Conservation (phyloP, 176 grass and related monocot genomes). For the barley (Hordeum vulgare) region DNA sequence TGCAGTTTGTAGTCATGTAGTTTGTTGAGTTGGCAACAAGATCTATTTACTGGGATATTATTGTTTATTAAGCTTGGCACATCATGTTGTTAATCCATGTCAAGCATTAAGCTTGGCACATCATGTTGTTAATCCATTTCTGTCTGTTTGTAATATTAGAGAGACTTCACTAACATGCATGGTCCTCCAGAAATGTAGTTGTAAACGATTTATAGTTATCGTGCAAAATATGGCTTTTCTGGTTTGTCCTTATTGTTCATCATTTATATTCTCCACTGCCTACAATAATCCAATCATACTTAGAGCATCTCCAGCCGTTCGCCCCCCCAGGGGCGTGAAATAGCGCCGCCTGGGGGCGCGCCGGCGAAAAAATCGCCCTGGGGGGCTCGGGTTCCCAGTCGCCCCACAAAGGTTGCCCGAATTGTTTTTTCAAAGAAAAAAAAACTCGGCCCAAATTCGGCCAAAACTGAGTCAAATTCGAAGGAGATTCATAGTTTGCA, state of each 20-base stretch:
- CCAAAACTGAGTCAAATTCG: no score
- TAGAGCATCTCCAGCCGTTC: no score
- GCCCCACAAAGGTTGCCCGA: no score
- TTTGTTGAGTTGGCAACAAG: neutral
- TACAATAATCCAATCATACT: neutral
- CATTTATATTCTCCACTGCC: neutral
- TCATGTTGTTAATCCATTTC: slow-evolving; percentile 1
- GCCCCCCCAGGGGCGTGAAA: no score
- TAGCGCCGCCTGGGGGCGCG: no score
- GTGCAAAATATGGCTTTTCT: neutral
- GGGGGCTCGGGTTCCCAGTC: no score
- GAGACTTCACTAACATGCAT: neutral
- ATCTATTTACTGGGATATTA: neutral
- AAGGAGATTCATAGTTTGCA: no score
- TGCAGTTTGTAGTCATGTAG: neutral
- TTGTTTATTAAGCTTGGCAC: neutral
- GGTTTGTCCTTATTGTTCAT: neutral
- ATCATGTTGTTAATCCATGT: neutral
- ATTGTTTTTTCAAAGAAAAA: no score
- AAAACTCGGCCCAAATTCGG: no score
- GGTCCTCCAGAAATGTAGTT: neutral
- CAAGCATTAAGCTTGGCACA: neutral
- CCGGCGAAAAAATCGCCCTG: no score
- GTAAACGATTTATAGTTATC: neutral
- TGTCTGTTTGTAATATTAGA: neutral